phyloP scores from a whole-genome alignment of 1,284 basidiomycete genomes.

The Albatrellus sp. region DNA sequence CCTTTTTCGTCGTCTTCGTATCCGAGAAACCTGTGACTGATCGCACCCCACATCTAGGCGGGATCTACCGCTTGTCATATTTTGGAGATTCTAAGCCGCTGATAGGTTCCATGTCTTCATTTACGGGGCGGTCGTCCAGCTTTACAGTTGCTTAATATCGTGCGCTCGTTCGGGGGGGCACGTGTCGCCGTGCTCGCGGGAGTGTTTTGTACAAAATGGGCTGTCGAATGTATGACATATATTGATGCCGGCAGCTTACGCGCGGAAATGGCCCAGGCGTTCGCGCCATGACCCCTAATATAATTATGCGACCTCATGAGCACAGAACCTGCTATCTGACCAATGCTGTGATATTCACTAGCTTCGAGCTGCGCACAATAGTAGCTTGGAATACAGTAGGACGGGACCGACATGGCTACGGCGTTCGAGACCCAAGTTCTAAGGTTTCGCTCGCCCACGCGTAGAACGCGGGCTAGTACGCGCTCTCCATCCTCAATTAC shows the following conservation, averaged over 20 bases:
- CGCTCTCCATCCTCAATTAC: no score
- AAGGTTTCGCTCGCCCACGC: no score
- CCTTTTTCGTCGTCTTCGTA: not conserved
- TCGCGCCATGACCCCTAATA: not conserved
- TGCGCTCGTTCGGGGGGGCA: no score
- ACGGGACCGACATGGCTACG: no score
- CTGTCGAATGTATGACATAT: no score
- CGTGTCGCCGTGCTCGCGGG: no score
- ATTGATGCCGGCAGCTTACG: not conserved
- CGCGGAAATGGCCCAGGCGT: not conserved
- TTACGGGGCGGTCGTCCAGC: constrained; percentile 46
- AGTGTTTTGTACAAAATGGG: no score
- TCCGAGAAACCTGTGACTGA: not conserved
- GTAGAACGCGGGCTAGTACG: no score
- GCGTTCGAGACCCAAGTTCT: no score
- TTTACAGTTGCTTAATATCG: constrained; percentile 36
- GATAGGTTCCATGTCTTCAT: constrained; percentile 46
- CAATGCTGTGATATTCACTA: no score
- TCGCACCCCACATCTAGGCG: constrained; percentile 26
- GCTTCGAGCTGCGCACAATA: no score
- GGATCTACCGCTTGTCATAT: constrained; percentile 61
- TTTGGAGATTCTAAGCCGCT: constrained; percentile 64
- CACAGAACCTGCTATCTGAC: not conserved
- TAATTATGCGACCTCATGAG: not conserved
- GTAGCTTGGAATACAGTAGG: no score